Base-by-base conservation (phyloP, 1,139 yeast species). In the Debaryomycetaceae sp. region DNA sequence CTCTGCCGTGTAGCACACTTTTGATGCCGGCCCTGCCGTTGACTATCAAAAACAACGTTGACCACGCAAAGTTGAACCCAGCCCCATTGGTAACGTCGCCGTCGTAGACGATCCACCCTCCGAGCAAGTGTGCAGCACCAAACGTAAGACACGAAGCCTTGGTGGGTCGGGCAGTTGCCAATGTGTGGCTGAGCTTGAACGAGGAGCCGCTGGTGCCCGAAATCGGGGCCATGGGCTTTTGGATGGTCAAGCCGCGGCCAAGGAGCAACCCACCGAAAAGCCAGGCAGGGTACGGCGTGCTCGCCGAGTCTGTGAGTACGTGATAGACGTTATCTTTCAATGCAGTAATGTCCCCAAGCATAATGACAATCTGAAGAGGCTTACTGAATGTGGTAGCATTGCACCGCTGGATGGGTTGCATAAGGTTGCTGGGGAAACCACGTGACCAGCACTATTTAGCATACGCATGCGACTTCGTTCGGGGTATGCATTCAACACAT, bases 61-160 rank as follows among this genome's bases (percentile, higher is more conserved):
- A 76, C 97, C 97, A 91, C 3, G 95, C 95, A 47, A 83, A 72
- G 5, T 78, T 68, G 56, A 91, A 85, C 0, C 96, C 97, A 2
- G 95, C 75, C 5, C 96, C 97, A 56, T 85, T 82, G 32, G 75
- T 71, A 23, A 78, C 61, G 48, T 88, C 96, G 12, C 88, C 84
- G 49, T 89, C 97, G 43, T 65, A 65, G 34, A 83, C 74, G 65
- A 89, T 81, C 65, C 75, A 83, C 11, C 89, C 85, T 16, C 96
- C 96, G 12, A 84, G 58, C 1, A 82, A 83, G 42, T 77, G 66
- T 19, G 89, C 81, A 1, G 75, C 61, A 4, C 94, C 89, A 51
- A 85, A 86, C 6, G 58, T 44, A 27, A 53, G 56, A 39, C 72
- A 64, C 6, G 70, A 55, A 2, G 51, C 44, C 30, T 49, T 49